phyloP scores from a whole-genome alignment of 768 basidiomycete species.

The Collybiopsis confluens region DNA sequence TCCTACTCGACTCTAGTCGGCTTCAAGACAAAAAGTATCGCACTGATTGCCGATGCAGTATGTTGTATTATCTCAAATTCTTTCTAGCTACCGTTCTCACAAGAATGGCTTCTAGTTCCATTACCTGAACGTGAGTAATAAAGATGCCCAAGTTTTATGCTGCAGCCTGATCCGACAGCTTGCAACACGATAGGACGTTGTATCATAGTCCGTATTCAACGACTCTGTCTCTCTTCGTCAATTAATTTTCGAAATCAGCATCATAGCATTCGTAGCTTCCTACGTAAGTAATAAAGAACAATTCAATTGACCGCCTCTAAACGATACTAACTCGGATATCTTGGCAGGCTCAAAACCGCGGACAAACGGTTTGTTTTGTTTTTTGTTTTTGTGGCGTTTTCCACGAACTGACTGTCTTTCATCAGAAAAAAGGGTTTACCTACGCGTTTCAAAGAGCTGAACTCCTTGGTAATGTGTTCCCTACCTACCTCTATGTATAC shows the following conservation, averaged over 20 bases:
- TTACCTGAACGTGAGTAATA: conserved; percentile 43
- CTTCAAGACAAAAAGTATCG: conserved; percentile 50
- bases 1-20: conserved; percentile 32
- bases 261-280: conserved; percentile 42
- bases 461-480: conserved; percentile 39
- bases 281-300: conserved; percentile 27
- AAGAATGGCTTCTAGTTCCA: conserved; percentile 37
- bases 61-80: conserved; percentile 16
- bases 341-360: conserved; percentile 38
- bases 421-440: conserved; percentile 47
- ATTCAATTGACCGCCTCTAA: background rate
- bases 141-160: conserved; percentile 4
- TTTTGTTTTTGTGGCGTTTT: no score
- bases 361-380: conserved; percentile 32
- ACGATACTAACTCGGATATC: background rate
- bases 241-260: conserved; percentile 19
- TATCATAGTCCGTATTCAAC: conserved; percentile 37
- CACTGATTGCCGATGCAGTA: conserved; percentile 54
- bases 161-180: background rate
- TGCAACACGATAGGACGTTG: no score
- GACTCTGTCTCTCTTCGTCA: no score
- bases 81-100: conserved; percentile 5
- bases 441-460: conserved; percentile 56
- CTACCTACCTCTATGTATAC: background rate
- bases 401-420: no score